Evolutionary conservation across 768 basidiomycete species (phyloP), one percentile per base, ranked within the genome.

Genomic region (Suillus luteus): DNA sequence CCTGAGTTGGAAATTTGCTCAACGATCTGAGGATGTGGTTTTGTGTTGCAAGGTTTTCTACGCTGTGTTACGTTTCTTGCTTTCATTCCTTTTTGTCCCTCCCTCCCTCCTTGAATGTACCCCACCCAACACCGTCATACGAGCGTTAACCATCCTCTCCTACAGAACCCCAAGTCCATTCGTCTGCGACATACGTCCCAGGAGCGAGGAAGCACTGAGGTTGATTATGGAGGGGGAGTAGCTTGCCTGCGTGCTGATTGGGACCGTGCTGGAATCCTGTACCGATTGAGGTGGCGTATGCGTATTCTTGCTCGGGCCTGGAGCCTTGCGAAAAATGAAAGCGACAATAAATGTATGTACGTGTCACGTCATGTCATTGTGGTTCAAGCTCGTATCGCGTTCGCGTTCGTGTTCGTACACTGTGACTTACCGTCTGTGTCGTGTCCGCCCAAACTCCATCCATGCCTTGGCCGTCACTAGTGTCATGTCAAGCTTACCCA

Each of bases 101-200:
- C n/a, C 19, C 1, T 44, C 46, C 46, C 22, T 46, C 5, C n/a
- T n/a, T n/a, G n/a, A n/a, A 46, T n/a, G 4, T 11, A n/a, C 44
- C n/a, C 3, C 44, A 22, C n/a, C n/a, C 12, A 24, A 6, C 22
- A 48, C 11, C 12, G 4, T 6, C 22, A 24, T 24, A 49, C 22
- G 12, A 49, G 22, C 22, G 22, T 6, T 49, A 14, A 49, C 7
- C 12, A 14, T 24, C 7, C 48, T 2, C 2, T 46, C 44, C 2
- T 22, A 14, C 48, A 49, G 49, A 27, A 51, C 24, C 8, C 49
- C 85, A 8, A 78, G 76, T 57, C 70, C 76, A 12, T 85, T 86
- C 73, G 69, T 77, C 57, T 84, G 81, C 69, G 79, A 81, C 52
- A 82, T 86, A 40, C 77, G 80, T 41, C 84, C 84, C 5, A 75